phyloP scores from a whole-genome alignment of 1,284 basidiomycete genomes.

The Irpex lacteus region DNA sequence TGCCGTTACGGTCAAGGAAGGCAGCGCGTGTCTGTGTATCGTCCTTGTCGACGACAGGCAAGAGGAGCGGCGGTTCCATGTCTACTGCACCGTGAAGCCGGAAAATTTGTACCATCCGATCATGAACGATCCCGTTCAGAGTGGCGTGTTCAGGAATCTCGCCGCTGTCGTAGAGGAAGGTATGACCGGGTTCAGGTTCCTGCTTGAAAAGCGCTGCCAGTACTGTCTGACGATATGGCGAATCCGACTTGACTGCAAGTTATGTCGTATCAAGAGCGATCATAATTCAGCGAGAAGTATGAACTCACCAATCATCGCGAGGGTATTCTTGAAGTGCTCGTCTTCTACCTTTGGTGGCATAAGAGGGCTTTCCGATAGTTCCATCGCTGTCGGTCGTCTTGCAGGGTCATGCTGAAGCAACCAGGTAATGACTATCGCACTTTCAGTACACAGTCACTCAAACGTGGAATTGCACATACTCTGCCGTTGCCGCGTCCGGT shows the following conservation, averaged over 20 bases:
- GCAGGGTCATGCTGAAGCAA: conserved; percentile 84
- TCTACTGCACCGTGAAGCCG: conserved; percentile 89
- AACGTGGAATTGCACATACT: conserved; percentile 52
- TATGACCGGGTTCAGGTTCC: conserved; percentile 62
- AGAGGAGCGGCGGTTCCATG: conserved; percentile 78
- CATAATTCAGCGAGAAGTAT: too few species aligned
- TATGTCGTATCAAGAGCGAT: too few species aligned
- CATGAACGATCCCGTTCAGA: conserved; percentile 75
- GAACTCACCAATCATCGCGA: conserved; percentile 67
- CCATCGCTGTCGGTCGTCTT: conserved; percentile 81
- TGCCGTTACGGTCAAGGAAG: conserved; percentile 82
- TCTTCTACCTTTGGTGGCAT: conserved; percentile 78
- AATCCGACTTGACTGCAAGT: conserved; percentile 62
- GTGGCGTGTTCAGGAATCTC: conserved; percentile 72
- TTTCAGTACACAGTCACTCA: conserved; percentile 11
- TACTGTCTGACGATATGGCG: conserved; percentile 70
- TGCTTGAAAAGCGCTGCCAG: conserved; percentile 72
- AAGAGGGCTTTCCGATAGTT: conserved; percentile 79
- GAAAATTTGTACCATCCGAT: conserved; percentile 76
- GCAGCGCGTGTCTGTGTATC: conserved; percentile 64
- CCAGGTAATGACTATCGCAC: conserved; percentile 66
- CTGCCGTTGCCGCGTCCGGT: conserved; percentile 60
- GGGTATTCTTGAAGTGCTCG: conserved; percentile 80
- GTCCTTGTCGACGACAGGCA: conserved; percentile 65
- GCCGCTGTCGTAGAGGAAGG: conserved; percentile 80